Conservation (phyloP, 371 early-diverging fungal species). For the Rhizopus sp. region DNA sequence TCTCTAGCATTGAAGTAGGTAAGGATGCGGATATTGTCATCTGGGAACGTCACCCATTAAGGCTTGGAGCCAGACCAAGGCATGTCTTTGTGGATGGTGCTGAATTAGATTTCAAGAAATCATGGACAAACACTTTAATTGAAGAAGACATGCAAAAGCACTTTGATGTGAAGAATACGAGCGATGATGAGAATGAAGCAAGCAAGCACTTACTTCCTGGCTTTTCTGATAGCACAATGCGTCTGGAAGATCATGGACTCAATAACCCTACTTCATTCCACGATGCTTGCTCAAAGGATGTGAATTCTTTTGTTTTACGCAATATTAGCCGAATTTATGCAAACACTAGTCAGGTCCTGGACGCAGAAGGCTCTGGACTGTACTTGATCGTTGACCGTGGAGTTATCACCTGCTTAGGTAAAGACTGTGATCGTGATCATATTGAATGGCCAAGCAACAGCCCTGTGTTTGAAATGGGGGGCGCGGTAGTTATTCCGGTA, state of each 20-base stretch:
- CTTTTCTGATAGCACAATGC: constrained; percentile 31
- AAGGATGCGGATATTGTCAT: constrained; percentile 85
- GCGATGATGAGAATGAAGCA: constrained; percentile 1
- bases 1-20: constrained; percentile 56
- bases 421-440: constrained; percentile 43
- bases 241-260: constrained; percentile 44
- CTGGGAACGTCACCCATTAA: constrained; percentile 72
- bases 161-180: constrained; percentile 2
- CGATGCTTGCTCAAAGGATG: constrained; percentile 28
- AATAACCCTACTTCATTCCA: constrained; percentile 29
- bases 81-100: constrained; percentile 80
- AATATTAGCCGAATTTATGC: constrained; percentile 52
- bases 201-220: constrained; percentile 28
- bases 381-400: constrained; percentile 57
- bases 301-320: constrained; percentile 46
- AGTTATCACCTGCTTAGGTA: constrained; percentile 54
- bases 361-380: constrained; percentile 19
- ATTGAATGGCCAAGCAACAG: constrained; percentile 39
- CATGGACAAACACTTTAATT: constrained; percentile 36
- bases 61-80: constrained; percentile 76
- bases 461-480: constrained; percentile 50
- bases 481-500: constrained; percentile 49
- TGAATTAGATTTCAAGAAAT: constrained; percentile 43
- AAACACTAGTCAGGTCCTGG: constrained; percentile 19
- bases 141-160: constrained; percentile 17